Percentiles rank a stretch among this genome's conserved stretches.
Evolutionary conservation across 495 filamentous ascomycete species (phyloP).

Genomic region (Baudoinia panamericana): DNA sequence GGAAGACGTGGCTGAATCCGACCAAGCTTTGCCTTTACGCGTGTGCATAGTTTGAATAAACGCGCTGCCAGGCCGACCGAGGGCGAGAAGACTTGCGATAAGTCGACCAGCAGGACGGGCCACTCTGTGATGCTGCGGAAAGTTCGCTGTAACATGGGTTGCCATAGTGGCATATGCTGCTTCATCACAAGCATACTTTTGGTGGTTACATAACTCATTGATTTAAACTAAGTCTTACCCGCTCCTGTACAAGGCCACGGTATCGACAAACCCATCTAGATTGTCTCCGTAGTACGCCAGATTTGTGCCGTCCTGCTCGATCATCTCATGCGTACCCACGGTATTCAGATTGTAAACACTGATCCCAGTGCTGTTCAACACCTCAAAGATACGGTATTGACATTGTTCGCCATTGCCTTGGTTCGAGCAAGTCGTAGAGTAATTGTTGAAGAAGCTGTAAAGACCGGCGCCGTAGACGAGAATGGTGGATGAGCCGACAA

Average conservation of each 20-base stretch:
- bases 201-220: no score
- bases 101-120: no score
- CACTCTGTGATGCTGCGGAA: no score
- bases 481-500: conserved; percentile 45
- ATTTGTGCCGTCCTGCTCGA: conserved; percentile 37
- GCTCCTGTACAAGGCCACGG: conserved; percentile 39
- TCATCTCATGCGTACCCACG: conserved; percentile 30
- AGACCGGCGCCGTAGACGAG: conserved; percentile 37
- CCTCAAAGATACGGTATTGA: conserved; percentile 49
- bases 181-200: no score
- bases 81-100: no score
- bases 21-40: no score
- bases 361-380: conserved; percentile 24
- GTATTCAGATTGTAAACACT: conserved; percentile 40
- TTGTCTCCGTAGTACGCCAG: conserved; percentile 42
- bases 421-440: conserved; percentile 33
- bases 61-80: no score
- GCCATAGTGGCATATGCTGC: no score
- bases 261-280: conserved; percentile 40
- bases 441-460: conserved; percentile 30
- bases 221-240: no score
- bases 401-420: conserved; percentile 39
- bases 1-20: no score
- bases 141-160: no score
- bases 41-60: no score